Evolutionary conservation across 2,329 filamentous ascomycete genomes (phyloP).

Genomic region (Kalaharituber pfeilii): DNA sequence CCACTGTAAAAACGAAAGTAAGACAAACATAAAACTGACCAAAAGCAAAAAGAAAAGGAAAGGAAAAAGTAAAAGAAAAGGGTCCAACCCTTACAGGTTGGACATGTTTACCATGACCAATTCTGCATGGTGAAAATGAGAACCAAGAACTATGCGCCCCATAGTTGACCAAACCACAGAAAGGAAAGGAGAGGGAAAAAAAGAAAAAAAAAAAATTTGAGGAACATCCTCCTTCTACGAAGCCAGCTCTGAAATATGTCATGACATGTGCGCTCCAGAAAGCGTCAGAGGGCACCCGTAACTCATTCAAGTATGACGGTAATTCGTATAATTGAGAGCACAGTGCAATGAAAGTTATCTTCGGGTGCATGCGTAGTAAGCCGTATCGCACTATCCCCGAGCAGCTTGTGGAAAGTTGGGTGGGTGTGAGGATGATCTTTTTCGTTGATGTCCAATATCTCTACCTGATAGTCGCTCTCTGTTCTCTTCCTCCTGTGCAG

Average conservation of each 20-base stretch:
- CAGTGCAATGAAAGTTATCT: too few species aligned
- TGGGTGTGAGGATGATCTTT: slow-evolving; percentile 19
- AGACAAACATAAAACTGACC: too few species aligned
- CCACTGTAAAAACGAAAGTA: too few species aligned
- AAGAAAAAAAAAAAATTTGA: too few species aligned
- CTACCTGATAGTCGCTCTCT: slow-evolving; percentile 10
- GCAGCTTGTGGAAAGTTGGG: slow-evolving; percentile 17
- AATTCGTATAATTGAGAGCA: neutral
- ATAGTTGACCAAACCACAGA: too few species aligned
- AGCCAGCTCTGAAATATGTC: neutral
- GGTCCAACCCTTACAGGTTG: neutral
- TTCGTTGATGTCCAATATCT: slow-evolving; percentile 16
- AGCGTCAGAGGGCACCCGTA: neutral
- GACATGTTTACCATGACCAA: slow-evolving; percentile 6
- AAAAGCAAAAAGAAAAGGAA: slow-evolving; percentile 2
- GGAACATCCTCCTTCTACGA: neutral
- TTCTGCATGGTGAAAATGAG: slow-evolving; percentile 1
- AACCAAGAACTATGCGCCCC: slow-evolving; percentile 3
- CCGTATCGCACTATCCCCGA: slow-evolving; percentile 9
- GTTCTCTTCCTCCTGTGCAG: slow-evolving; percentile 11
- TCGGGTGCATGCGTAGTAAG: neutral
- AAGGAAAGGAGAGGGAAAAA: too few species aligned
- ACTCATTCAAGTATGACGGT: neutral
- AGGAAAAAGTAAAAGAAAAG: neutral
- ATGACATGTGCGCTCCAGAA: neutral